A percentile compares a stretch with the other conserved stretches of the same genome.
phyloP scores from a whole-genome alignment of 2,329 filamentous ascomycete species.

The Fusarium solani-melongenae region DNA sequence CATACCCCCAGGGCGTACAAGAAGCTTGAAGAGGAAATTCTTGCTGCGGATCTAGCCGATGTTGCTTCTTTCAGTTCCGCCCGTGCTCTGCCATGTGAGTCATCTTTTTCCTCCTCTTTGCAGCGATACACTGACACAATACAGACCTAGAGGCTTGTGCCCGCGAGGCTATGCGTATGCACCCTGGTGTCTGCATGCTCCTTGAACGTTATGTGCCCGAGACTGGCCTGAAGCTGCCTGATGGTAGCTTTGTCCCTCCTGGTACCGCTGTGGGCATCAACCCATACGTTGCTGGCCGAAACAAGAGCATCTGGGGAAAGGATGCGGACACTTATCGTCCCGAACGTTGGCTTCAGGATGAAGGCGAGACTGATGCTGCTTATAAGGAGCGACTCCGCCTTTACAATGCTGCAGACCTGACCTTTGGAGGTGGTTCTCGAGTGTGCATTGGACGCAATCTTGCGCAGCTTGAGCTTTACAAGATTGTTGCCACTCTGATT shows the following conservation, averaged over 20 bases:
- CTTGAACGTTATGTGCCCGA: constrained; percentile 59
- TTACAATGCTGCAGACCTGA: constrained; percentile 50
- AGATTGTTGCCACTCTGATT: constrained; percentile 57
- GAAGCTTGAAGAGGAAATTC: constrained; percentile 29
- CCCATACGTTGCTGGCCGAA: constrained; percentile 52
- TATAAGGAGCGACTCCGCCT: constrained; percentile 47
- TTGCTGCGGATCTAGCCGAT: constrained; percentile 18
- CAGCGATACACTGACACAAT: neutral
- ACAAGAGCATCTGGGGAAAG: constrained; percentile 55
- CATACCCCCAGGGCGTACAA: constrained; percentile 44
- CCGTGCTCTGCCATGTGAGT: constrained; percentile 29
- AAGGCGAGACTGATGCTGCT: constrained; percentile 24
- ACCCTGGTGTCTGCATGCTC: constrained; percentile 56
- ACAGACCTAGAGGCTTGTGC: constrained; percentile 56
- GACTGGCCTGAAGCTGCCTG: constrained; percentile 49
- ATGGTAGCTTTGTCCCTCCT: constrained; percentile 48
- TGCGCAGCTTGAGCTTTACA: constrained; percentile 48
- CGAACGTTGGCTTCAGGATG: constrained; percentile 57
- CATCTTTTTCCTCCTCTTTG: neutral
- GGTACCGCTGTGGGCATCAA: constrained; percentile 56
- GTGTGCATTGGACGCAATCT: constrained; percentile 50
- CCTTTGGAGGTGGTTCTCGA: constrained; percentile 49
- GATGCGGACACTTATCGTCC: constrained; percentile 59
- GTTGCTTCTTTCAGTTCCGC: constrained; percentile 26
- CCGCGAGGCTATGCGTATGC: constrained; percentile 60